These are phyloP conservation scores for Helicostylum pulchrum DNA, from an alignment of 192 early-diverging fungal genomes.

Conservation along the genomic window DNA sequence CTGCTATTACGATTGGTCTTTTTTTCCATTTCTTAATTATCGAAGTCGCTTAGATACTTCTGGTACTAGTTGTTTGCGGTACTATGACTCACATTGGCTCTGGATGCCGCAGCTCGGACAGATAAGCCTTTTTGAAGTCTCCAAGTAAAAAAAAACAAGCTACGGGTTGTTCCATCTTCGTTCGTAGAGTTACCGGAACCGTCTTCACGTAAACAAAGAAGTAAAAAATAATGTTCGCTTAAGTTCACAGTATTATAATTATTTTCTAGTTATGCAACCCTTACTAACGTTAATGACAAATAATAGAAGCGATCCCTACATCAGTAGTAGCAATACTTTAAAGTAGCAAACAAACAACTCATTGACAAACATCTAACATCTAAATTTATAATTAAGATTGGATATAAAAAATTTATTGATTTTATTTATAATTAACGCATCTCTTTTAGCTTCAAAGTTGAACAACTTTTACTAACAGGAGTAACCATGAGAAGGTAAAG, in stretches of 20 bases:
- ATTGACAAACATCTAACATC: conserved; percentile 4
- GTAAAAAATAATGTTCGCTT: too few species aligned
- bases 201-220: too few species aligned
- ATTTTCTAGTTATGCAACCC: too few species aligned
- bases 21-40: neutral
- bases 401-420: conserved; percentile 5
- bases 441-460: conserved; percentile 5
- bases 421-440: conserved; percentile 7
- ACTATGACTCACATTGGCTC: neutral
- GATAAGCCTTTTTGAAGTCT: neutral
- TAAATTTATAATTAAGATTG: conserved; percentile 7
- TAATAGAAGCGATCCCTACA: neutral
- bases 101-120: neutral
- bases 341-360: conserved; percentile 5
- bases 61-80: neutral
- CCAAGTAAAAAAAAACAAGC: neutral
- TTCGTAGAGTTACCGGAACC: too few species aligned
- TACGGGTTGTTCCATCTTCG: too few species aligned
- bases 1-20: neutral
- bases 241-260: too few species aligned
- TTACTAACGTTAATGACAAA: neutral
- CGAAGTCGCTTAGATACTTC: neutral
- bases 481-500: conserved; percentile 3
- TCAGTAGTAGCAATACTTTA: conserved; percentile 5
- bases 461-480: conserved; percentile 3